Evolutionary conservation across 2,329 filamentous ascomycete species (phyloP).

Genomic region (Chrysoporthe cubensis): DNA sequence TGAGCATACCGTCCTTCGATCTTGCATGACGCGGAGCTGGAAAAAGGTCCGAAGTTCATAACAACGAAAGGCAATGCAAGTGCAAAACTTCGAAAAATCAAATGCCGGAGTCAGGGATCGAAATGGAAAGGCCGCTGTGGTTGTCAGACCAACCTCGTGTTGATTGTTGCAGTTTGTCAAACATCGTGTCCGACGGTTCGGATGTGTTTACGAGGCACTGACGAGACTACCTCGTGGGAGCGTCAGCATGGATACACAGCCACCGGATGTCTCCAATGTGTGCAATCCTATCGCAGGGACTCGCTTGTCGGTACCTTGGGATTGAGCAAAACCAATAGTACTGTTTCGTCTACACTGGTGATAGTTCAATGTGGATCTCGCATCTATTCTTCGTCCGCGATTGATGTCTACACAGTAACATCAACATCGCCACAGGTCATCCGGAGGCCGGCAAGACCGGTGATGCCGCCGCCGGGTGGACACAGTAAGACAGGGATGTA

Average conservation of each 20-base stretch:
- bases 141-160: conserved; percentile 1
- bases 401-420: neutral
- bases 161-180: neutral
- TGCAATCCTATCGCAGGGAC: neutral
- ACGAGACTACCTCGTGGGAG: neutral
- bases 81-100: neutral
- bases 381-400: neutral
- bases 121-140: neutral
- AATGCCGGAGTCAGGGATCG: neutral
- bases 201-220: neutral
- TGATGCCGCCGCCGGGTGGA: neutral
- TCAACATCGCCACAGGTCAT: neutral
- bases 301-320: neutral
- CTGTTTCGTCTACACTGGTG: neutral
- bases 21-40: too few relatives aligned
- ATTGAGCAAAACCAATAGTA: neutral
- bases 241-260: neutral
- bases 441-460: neutral
- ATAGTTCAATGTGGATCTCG: neutral
- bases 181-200: neutral
- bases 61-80: too few relatives aligned
- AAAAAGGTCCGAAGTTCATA: too few relatives aligned
- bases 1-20: too few relatives aligned
- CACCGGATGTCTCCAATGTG: neutral
- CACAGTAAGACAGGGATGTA: neutral